A percentile compares a stretch with the other conserved stretches of the same genome.
These are phyloP conservation scores for Phycomyces nitens DNA, from an alignment of 192 early-diverging fungal species.

Conservation along the genomic window DNA sequence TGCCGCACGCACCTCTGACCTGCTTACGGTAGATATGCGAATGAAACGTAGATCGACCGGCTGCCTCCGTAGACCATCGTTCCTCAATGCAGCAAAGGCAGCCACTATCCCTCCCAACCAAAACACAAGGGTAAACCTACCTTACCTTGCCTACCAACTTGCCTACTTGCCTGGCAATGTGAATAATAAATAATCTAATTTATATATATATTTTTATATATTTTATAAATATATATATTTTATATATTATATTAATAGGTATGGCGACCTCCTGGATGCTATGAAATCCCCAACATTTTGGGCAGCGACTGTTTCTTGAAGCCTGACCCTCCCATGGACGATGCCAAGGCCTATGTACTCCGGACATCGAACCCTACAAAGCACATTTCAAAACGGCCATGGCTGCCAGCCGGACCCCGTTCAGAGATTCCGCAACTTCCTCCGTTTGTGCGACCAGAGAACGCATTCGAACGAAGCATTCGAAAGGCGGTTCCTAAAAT, in stretches of 20 bases:
- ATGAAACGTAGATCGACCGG: constrained; percentile 35
- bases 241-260: constrained; percentile 9
- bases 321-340: constrained; percentile 16
- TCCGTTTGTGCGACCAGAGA: constrained; percentile 28
- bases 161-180: no score
- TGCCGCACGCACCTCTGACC: not conserved
- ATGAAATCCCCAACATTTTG: constrained; percentile 29
- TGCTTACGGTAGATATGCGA: constrained; percentile 17
- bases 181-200: constrained; percentile 5
- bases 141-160: not conserved
- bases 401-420: constrained; percentile 21
- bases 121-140: constrained; percentile 10
- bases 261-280: constrained; percentile 25
- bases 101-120: not conserved
- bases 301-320: constrained; percentile 31
- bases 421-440: constrained; percentile 28
- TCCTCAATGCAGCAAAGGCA: constrained; percentile 9
- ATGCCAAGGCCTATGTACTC: constrained; percentile 15
- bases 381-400: constrained; percentile 30
- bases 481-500: constrained; percentile 26
- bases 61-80: constrained; percentile 20
- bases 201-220: constrained; percentile 6
- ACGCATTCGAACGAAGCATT: constrained; percentile 29
- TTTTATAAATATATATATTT: not conserved
- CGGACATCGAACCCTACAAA: constrained; percentile 25